Percentiles rank a stretch among this genome's conserved stretches.
phyloP scores from a whole-genome alignment of 768 basidiomycete species.

The Pleurotus giganteus region DNA sequence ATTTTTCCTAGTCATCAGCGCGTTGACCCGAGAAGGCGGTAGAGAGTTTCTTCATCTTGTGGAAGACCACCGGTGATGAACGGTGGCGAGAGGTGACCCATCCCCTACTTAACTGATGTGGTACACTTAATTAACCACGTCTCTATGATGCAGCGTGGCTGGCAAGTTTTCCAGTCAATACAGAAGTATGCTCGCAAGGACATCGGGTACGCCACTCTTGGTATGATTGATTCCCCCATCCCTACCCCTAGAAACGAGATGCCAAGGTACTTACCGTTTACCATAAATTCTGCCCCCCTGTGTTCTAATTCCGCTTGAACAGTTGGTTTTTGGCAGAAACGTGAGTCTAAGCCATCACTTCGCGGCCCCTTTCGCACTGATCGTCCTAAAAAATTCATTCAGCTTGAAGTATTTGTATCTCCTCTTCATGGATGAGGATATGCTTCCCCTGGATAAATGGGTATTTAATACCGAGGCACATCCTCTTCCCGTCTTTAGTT shows the following conservation, averaged over 20 bases:
- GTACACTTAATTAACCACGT: background rate
- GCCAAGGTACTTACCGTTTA: constrained; percentile 42
- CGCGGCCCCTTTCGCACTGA: background rate
- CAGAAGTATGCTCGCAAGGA: constrained; percentile 42
- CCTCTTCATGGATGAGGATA: constrained; percentile 62
- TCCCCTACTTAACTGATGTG: background rate
- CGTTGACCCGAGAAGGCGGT: constrained; percentile 32
- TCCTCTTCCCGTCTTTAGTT: constrained; percentile 71
- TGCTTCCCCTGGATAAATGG: constrained; percentile 50
- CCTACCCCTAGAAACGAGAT: constrained; percentile 40
- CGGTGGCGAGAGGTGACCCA: constrained; percentile 43
- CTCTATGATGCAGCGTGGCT: constrained; percentile 11
- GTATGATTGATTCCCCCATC: constrained; percentile 30
- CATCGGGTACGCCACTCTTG: constrained; percentile 45
- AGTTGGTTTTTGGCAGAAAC: constrained; percentile 49
- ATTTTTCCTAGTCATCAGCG: background rate
- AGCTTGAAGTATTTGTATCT: constrained; percentile 72
- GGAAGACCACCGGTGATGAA: constrained; percentile 47
- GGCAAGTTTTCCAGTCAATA: constrained; percentile 45
- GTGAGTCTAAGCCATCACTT: constrained; percentile 18
- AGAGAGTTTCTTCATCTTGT: constrained; percentile 54
- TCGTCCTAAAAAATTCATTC: background rate
- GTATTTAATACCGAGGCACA: constrained; percentile 73
- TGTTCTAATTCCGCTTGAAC: background rate
- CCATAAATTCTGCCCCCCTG: background rate